These are phyloP conservation scores for Tolypocladium sp. DNA, from an alignment of 2,329 filamentous ascomycete genomes.

Conservation along the genomic window DNA sequence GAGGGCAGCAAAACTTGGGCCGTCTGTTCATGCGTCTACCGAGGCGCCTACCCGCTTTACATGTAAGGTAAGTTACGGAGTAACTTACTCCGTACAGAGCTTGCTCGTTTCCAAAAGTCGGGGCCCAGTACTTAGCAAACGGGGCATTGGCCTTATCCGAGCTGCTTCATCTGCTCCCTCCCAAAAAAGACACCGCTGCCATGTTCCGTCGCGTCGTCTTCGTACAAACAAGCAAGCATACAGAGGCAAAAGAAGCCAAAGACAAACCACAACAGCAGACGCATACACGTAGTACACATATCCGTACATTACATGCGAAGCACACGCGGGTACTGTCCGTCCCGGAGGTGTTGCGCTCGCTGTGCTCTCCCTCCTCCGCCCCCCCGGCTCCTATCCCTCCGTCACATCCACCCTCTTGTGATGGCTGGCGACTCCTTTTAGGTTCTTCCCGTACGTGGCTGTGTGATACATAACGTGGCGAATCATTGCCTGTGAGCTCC, in stretches of 20 bases:
- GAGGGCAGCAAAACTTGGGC: neutral
- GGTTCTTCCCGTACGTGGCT: neutral
- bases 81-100: neutral
- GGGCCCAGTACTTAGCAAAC: neutral
- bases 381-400: neutral
- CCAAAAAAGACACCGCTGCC: neutral
- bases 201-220: neutral
- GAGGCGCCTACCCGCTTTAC: neutral
- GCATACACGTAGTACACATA: neutral
- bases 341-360: neutral
- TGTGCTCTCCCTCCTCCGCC: neutral
- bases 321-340: neutral
- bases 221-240: neutral
- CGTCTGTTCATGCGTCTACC: neutral
- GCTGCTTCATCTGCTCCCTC: neutral
- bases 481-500: neutral
- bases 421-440: neutral
- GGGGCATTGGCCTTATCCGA: neutral
- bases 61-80: neutral
- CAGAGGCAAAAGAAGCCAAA: neutral
- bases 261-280: neutral
- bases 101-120: neutral
- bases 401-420: neutral
- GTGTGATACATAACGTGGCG: slow-evolving; percentile 1
- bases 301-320: neutral